Percentiles rank a stretch among this genome's conserved stretches.
These are phyloP conservation scores for Aspergillus ustus DNA, from an alignment of 2,329 filamentous ascomycete genomes.

Conservation along the genomic window DNA sequence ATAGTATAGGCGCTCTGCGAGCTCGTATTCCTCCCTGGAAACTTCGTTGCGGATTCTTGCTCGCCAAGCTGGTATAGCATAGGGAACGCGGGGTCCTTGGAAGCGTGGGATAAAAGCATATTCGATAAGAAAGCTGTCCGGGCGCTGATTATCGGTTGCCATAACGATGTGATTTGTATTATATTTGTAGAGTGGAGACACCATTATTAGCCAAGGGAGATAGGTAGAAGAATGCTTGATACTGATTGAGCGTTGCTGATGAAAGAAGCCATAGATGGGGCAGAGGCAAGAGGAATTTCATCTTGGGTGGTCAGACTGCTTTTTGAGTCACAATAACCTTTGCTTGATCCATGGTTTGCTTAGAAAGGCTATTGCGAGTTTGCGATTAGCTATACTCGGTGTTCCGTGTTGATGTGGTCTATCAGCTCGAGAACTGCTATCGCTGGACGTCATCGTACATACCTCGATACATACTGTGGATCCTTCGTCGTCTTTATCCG, in stretches of 20 bases:
- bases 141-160: not conserved
- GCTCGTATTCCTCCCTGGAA: not conserved
- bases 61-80: not conserved
- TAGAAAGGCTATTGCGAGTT: not conserved
- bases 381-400: too few relatives aligned
- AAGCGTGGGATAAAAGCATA: not conserved
- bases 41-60: not conserved
- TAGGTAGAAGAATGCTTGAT: not conserved
- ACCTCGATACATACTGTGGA: too few relatives aligned
- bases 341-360: not conserved
- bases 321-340: not conserved
- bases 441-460: too few relatives aligned
- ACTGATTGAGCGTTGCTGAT: too few relatives aligned
- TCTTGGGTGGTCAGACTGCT: not conserved
- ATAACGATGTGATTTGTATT: not conserved
- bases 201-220: not conserved
- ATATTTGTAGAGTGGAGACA: not conserved
- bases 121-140: not conserved
- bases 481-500: not conserved
- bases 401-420: too few relatives aligned
- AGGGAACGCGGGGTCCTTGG: not conserved
- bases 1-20: not conserved
- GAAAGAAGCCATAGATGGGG: not conserved
- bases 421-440: too few relatives aligned
- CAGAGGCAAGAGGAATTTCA: not conserved